A percentile compares a stretch with the other conserved stretches of the same genome.
phyloP scores from a whole-genome alignment of 2,329 filamentous ascomycete species.

The Colletotrichum tofieldiae region DNA sequence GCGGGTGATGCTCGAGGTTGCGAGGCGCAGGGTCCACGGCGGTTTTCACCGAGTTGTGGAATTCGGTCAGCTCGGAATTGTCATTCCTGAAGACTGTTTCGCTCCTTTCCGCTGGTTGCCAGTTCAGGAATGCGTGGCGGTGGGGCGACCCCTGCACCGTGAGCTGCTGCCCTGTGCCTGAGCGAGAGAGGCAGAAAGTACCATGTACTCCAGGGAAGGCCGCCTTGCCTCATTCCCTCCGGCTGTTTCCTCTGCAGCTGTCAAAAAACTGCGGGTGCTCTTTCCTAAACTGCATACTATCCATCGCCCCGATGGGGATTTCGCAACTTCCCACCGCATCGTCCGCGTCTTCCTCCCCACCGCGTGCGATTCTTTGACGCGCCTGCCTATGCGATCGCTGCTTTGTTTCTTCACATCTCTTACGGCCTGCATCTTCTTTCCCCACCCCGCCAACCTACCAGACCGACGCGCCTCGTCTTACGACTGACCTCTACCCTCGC shows the following conservation, averaged over 20 bases:
- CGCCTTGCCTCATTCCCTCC: not conserved
- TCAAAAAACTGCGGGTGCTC: slow-evolving; percentile 4
- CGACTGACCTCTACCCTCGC: not conserved
- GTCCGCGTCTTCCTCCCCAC: slow-evolving; percentile 1
- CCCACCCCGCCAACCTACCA: not conserved
- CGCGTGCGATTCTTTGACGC: slow-evolving; percentile 15
- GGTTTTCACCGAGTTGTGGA: not conserved
- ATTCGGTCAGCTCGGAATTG: not conserved
- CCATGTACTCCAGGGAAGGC: not conserved
- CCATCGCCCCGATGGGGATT: slow-evolving; percentile 20
- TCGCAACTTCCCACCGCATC: slow-evolving; percentile 15
- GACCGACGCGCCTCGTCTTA: slow-evolving; percentile 8
- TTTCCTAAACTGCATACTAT: slow-evolving; percentile 3
- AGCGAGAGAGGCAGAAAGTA: not conserved
- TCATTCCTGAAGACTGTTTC: not conserved
- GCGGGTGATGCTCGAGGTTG: not conserved
- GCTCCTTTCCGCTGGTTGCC: not conserved
- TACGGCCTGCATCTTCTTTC: not conserved
- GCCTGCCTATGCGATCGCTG: not conserved
- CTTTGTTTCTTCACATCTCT: not conserved
- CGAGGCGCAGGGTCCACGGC: not conserved
- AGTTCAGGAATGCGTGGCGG: not conserved
- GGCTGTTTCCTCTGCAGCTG: not conserved
- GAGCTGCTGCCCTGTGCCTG: not conserved
- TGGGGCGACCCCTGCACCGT: not conserved